Conservation (phyloP, 2,329 filamentous ascomycete genomes). For the Myriosclerotinia scirpicola region DNA sequence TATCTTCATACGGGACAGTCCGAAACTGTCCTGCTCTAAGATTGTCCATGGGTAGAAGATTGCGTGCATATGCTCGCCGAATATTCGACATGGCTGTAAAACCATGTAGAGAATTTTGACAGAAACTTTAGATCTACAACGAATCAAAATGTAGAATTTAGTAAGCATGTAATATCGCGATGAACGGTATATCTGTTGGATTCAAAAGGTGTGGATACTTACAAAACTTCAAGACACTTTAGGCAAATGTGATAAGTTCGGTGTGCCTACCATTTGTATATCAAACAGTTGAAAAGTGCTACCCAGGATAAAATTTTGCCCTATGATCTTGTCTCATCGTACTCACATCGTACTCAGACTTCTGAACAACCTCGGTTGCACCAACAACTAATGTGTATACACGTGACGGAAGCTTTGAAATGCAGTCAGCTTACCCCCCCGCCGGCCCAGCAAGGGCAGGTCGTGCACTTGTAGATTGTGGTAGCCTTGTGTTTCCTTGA, state of each 20-base stretch:
- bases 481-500: neutral
- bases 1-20: neutral
- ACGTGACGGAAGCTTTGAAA: constrained; percentile 11
- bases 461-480: neutral
- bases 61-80: constrained; percentile 6
- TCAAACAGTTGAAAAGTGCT: neutral
- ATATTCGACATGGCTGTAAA: neutral
- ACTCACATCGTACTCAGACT: neutral
- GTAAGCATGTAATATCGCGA: neutral
- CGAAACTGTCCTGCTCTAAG: neutral
- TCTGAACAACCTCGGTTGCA: neutral
- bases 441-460: constrained; percentile 4
- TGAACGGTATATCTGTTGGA: no score
- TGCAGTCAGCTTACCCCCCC: constrained; percentile 25
- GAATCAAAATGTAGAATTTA: neutral
- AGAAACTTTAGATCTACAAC: neutral
- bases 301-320: neutral
- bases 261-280: neutral
- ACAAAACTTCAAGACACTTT: neutral
- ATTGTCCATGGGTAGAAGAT: neutral
- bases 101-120: neutral
- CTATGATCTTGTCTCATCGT: neutral
- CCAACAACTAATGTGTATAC: neutral
- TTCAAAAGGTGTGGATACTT: neutral
- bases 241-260: neutral